phyloP scores from a whole-genome alignment of 345 rosid species.

The Heritiera fomes region DNA sequence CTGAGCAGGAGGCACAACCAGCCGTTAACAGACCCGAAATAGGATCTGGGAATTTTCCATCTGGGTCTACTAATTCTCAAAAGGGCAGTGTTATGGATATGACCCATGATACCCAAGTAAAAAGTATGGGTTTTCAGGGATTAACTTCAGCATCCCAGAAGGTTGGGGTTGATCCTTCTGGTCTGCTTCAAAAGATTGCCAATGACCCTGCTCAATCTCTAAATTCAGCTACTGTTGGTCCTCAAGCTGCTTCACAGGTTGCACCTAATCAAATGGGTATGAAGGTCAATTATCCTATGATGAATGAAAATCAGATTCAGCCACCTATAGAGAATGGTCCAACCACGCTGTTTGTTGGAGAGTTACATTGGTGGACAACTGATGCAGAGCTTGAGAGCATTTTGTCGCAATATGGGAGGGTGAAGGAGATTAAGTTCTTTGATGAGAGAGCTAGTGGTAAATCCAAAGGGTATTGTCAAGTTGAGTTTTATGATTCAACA shows the following conservation, averaged over 20 bases:
- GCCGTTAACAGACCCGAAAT: constrained; percentile 49
- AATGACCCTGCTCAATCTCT: constrained; percentile 50
- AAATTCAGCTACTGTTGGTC: constrained; percentile 46
- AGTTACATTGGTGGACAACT: constrained; percentile 91
- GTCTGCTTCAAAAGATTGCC: constrained; percentile 44
- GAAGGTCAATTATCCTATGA: constrained; percentile 35
- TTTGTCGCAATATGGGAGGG: constrained; percentile 71
- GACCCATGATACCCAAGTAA: constrained; percentile 44
- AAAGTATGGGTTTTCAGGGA: constrained; percentile 52
- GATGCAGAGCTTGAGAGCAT: constrained; percentile 79
- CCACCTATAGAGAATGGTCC: constrained; percentile 68
- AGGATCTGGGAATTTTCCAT: constrained; percentile 47
- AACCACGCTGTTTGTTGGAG: constrained; percentile 72
- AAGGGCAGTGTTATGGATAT: constrained; percentile 40
- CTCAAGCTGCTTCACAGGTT: constrained; percentile 53
- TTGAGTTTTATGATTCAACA: constrained; percentile 68
- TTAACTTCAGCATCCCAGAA: constrained; percentile 41
- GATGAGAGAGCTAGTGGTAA: constrained; percentile 89
- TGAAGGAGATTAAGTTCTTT: constrained; percentile 80
- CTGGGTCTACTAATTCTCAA: constrained; percentile 46
- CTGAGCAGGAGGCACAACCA: constrained; percentile 36
- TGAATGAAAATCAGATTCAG: constrained; percentile 64
- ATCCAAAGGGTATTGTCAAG: constrained; percentile 90
- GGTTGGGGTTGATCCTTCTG: constrained; percentile 42
- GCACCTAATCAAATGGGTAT: constrained; percentile 58